These are phyloP conservation scores for Isabelozyma pseudorhagii DNA, from an alignment of 805 yeast genomes.

Conservation along the genomic window DNA sequence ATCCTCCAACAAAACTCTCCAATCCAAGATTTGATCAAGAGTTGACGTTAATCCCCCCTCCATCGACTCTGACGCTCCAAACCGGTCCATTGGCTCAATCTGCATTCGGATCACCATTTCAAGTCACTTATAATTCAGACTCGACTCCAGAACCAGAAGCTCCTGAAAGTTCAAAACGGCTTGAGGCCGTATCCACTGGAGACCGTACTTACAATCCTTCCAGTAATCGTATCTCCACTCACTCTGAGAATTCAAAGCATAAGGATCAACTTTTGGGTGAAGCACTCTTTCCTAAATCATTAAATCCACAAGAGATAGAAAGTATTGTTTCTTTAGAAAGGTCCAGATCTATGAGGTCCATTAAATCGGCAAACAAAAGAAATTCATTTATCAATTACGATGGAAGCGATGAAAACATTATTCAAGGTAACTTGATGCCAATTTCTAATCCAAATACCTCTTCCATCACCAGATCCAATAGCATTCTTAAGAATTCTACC, in stretches of 20 bases:
- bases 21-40: conserved; percentile 24
- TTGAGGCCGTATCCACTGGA: background rate
- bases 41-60: conserved; percentile 19
- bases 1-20: conserved; percentile 22
- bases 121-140: conserved; percentile 10
- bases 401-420: conserved; percentile 40
- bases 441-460: conserved; percentile 9
- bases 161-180: background rate
- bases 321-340: conserved; percentile 72
- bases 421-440: conserved; percentile 17
- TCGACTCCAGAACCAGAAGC: background rate
- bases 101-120: conserved; percentile 32
- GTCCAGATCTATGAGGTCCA: conserved; percentile 55
- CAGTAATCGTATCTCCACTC: background rate
- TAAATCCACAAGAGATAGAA: conserved; percentile 66
- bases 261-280: conserved; percentile 38
- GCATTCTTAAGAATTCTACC: conserved; percentile 36
- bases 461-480: conserved; percentile 28
- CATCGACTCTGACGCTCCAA: conserved; percentile 8
- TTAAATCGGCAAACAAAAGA: conserved; percentile 32
- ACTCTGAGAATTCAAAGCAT: background rate
- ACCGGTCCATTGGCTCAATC: background rate
- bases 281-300: conserved; percentile 66
- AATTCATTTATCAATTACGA: conserved; percentile 38
- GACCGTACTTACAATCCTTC: background rate